These are phyloP conservation scores for Globisporangium barbulae DNA, from an alignment of 352 stramenopile genomes.

Conservation along the genomic window DNA sequence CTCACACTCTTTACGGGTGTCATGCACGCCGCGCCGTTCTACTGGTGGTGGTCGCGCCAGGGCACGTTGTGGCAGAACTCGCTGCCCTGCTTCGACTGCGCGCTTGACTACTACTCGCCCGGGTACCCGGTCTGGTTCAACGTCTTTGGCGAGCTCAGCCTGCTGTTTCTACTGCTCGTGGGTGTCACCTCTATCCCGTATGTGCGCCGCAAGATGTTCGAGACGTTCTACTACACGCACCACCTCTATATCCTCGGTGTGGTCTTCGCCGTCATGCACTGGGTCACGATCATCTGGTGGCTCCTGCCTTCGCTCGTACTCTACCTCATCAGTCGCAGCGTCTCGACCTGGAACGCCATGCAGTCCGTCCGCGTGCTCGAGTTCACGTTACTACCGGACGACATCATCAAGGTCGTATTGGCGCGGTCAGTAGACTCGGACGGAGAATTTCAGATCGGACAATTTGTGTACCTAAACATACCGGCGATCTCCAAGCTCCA, in stretches of 20 bases:
- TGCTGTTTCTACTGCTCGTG: slow-evolving; percentile 39
- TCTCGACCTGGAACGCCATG: slow-evolving; percentile 40
- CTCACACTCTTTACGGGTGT: slow-evolving; percentile 34
- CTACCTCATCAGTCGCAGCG: slow-evolving; percentile 44
- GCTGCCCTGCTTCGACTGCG: slow-evolving; percentile 52
- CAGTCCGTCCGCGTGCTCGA: slow-evolving; percentile 33
- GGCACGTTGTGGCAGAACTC: slow-evolving; percentile 30
- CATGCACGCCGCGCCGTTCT: slow-evolving; percentile 42
- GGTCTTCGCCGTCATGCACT: slow-evolving; percentile 51
- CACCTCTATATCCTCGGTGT: slow-evolving; percentile 50
- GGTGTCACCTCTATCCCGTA: slow-evolving; percentile 44
- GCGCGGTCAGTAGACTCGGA: slow-evolving; percentile 17
- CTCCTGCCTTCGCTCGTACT: slow-evolving; percentile 48
- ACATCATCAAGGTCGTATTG: slow-evolving; percentile 47
- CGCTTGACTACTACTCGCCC: slow-evolving; percentile 31
- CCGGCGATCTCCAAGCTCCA: slow-evolving; percentile 51
- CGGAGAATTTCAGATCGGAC: slow-evolving; percentile 37
- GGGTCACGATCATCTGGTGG: slow-evolving; percentile 43
- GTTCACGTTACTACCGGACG: slow-evolving; percentile 28
- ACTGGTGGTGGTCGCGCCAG: slow-evolving; percentile 38
- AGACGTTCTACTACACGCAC: slow-evolving; percentile 59
- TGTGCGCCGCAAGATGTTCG: slow-evolving; percentile 43
- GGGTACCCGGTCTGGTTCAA: slow-evolving; percentile 59
- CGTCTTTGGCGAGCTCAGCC: slow-evolving; percentile 53
- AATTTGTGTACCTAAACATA: slow-evolving; percentile 61